Evolutionary conservation across 805 yeast species (phyloP), one percentile per base, ranked within the genome.

Genomic region (Kregervanrija delftensis): DNA sequence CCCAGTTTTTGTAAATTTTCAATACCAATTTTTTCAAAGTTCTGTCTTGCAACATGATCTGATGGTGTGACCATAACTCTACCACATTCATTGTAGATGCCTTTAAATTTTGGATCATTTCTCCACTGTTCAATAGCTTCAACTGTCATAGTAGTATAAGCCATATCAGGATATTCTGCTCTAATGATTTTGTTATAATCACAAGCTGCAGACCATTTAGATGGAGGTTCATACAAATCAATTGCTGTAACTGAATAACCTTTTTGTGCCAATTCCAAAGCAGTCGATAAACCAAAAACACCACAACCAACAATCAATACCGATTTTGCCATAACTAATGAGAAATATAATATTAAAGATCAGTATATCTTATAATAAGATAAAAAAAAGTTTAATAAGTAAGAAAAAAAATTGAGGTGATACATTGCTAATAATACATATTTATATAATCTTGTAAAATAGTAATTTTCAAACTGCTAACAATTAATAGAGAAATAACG

Each of bases 101-200:
- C 65, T 31, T 59, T 52, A 40, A 53, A 69, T 5, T 62, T 47
- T 4, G 67, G 64, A 44, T 69, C 64, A 1, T 49, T 45, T 30
- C 61, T 57, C 74, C 76, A 73, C 43, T 55, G 45, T 9, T 56
- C 44, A 36, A 71, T 53, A 2, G 79, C 77, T 50, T 75, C 79
- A 3, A 72, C 60, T 3, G 74, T 61, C 51, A 75, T 47, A 39
- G 59, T 58, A 4, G 75, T 59, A 46, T 73, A 72, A 14, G 63
- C 53, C 15, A 56, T 41, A 44, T 72, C 74, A 5, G 63, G 53
- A 44, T 74, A 74, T 48, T 74, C 79, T 3, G 71, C 60, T 43
- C 79, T 59, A 14, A 74, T 66, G 38, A 74, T 73, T 51, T 74
- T 72, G 48, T 74, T 73, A 40, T 61, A 61, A 49, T 74, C 80